A percentile compares a stretch with the other conserved stretches of the same genome.
These are phyloP conservation scores for Citropsis articulata DNA, from an alignment of 345 rosid genomes.

Conservation along the genomic window DNA sequence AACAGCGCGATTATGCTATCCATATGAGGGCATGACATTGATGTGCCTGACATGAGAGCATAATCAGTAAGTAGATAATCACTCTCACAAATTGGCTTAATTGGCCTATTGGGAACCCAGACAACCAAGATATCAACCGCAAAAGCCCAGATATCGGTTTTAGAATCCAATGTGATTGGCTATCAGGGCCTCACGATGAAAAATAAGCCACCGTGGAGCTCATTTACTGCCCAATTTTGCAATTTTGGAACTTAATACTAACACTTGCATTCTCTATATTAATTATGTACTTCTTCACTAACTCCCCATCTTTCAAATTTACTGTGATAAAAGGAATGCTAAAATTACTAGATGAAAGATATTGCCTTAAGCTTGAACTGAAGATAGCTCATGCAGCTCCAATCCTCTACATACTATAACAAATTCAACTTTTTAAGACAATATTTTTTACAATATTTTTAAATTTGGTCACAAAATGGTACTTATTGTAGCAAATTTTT, in stretches of 20 bases:
- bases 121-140: slow-evolving; percentile 39
- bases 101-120: slow-evolving; percentile 38
- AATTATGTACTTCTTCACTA: slow-evolving; percentile 25
- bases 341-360: slow-evolving; percentile 16
- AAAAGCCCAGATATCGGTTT: slow-evolving; percentile 43
- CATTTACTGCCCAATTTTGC: slow-evolving; percentile 32
- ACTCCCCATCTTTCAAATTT: slow-evolving; percentile 14
- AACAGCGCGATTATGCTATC: slow-evolving; percentile 36
- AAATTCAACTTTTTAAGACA: too few species aligned
- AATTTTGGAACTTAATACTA: slow-evolving; percentile 26
- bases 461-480: too few species aligned
- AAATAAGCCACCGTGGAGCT: slow-evolving; percentile 41
- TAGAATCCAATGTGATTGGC: slow-evolving; percentile 35
- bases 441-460: too few species aligned
- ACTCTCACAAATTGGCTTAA: neutral
- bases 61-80: slow-evolving; percentile 36
- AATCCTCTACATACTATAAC: neutral
- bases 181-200: slow-evolving; percentile 40
- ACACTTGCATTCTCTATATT: slow-evolving; percentile 8
- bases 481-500: too few species aligned
- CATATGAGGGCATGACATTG: slow-evolving; percentile 46
- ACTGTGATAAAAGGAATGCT: slow-evolving; percentile 25
- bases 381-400: slow-evolving; percentile 40
- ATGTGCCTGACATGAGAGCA: slow-evolving; percentile 36
- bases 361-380: slow-evolving; percentile 16